Conservation (phyloP, 169 alveolate species). For the Eimeria falciformis region DNA sequence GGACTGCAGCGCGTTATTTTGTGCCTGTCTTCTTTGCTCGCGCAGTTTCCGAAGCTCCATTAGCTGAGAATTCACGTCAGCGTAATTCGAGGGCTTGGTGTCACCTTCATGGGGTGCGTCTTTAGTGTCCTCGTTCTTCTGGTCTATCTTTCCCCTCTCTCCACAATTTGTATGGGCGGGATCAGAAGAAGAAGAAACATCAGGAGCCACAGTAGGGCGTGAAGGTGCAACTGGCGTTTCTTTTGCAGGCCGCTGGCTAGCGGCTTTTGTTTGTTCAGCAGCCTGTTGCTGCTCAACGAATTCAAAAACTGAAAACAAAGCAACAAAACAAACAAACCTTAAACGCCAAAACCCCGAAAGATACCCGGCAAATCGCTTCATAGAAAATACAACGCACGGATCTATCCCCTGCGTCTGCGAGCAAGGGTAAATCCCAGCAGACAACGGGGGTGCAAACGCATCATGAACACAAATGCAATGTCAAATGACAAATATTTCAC, state of each 20-base stretch:
- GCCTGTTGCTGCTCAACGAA: constrained; percentile 70
- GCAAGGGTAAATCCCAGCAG: too few relatives aligned
- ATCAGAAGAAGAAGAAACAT: too few relatives aligned
- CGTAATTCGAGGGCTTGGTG: constrained; percentile 22
- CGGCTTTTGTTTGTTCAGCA: not conserved
- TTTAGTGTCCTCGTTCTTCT: not conserved
- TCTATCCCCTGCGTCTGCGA: too few relatives aligned
- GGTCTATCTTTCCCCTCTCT: too few relatives aligned
- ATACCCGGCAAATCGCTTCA: too few relatives aligned
- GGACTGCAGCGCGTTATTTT: not conserved
- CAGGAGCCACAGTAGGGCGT: not conserved
- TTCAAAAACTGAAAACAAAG: constrained; percentile 57
- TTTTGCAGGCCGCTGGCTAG: not conserved
- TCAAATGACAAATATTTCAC: too few relatives aligned
- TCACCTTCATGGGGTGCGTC: not conserved
- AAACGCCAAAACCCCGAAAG: too few relatives aligned
- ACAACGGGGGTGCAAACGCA: too few relatives aligned
- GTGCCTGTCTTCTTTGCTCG: constrained; percentile 41
- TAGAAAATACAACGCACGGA: too few relatives aligned
- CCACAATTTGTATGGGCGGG: too few relatives aligned
- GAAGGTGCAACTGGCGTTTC: not conserved
- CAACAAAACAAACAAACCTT: not conserved
- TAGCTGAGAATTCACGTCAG: constrained; percentile 32
- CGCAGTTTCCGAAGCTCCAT: constrained; percentile 39
- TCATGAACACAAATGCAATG: too few relatives aligned